Conservation (phyloP, 345 rosid species). For the Rhodamnia rubescens region DNA sequence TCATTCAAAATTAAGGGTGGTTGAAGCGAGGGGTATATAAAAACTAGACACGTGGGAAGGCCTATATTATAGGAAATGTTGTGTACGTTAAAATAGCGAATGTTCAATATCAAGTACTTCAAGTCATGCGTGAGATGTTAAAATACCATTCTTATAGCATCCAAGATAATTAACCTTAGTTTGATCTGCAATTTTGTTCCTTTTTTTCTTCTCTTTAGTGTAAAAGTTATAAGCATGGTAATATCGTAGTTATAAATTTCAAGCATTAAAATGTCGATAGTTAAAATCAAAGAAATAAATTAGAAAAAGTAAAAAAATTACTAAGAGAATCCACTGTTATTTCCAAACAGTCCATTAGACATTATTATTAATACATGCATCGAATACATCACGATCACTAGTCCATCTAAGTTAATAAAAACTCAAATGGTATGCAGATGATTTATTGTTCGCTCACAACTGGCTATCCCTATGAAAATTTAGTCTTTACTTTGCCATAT, state of each 20-base stretch:
- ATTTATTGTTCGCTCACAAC: no score
- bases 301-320: not conserved
- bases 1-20: not conserved
- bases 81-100: not conserved
- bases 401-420: no score
- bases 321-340: not conserved
- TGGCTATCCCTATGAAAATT: no score
- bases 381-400: no score
- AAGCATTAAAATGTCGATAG: not conserved
- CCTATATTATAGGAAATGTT: not conserved
- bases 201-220: not conserved
- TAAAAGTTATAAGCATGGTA: not conserved
- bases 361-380: not conserved
- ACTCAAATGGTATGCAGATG: no score
- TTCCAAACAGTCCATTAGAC: not conserved
- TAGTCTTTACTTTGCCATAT: no score
- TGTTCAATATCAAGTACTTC: not conserved
- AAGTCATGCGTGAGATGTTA: not conserved
- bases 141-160: not conserved
- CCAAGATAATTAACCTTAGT: not conserved
- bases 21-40: not conserved
- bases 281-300: not conserved
- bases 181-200: not conserved
- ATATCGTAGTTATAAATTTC: not conserved
- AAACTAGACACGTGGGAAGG: not conserved